Evolutionary conservation across 2,329 filamentous ascomycete species (phyloP).

Genomic region (Pseudocercospora vitis): DNA sequence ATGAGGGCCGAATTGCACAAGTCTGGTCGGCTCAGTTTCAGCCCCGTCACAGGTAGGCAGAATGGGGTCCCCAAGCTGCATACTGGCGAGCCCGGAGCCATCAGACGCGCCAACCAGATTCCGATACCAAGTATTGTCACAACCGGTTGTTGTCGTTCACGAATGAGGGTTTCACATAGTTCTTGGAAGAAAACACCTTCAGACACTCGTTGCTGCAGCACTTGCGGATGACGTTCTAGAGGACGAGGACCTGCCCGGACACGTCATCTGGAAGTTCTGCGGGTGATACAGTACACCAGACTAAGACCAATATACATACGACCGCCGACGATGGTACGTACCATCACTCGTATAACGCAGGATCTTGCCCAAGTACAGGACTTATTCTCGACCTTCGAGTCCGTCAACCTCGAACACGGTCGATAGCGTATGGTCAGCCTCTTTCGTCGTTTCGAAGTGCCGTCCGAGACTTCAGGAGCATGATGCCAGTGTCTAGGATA

Average conservation of each 20-base stretch:
- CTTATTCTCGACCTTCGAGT: background rate
- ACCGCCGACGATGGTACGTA: background rate
- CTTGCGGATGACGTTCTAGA: background rate
- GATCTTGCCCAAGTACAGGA: background rate
- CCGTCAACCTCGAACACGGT: too few species aligned
- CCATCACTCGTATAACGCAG: background rate
- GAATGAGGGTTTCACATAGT: background rate
- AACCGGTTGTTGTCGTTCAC: background rate
- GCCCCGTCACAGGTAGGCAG: conserved; percentile 1
- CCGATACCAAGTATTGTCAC: background rate
- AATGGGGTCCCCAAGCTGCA: conserved; percentile 1
- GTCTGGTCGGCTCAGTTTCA: conserved; percentile 5
- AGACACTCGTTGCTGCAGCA: background rate
- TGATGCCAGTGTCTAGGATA: too few species aligned
- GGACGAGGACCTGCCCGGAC: background rate
- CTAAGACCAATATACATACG: background rate
- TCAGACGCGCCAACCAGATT: background rate
- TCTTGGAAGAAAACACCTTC: background rate
- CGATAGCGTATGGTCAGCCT: too few species aligned
- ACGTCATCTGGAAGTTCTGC: conserved; percentile 1
- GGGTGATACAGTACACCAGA: background rate
- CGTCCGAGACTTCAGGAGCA: too few species aligned
- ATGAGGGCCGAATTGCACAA: background rate
- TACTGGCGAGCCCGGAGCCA: background rate
- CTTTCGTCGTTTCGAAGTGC: too few species aligned